Evolutionary conservation across 805 yeast species (phyloP).

Genomic region (Pichia manshurica): DNA sequence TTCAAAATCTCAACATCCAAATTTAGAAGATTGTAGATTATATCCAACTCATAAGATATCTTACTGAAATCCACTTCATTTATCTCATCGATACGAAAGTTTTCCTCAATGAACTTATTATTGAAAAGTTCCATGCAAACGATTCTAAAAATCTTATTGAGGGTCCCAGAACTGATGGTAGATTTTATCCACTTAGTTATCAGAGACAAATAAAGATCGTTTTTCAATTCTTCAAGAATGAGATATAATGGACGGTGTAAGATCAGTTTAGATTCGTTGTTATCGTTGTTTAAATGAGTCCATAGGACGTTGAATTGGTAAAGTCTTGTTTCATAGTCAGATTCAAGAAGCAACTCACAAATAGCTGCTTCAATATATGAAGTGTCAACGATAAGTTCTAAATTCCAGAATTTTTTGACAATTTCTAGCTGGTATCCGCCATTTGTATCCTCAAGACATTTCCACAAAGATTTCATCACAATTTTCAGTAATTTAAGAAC

Average conservation of each 20-base stretch:
- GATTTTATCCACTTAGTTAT: constrained; percentile 46
- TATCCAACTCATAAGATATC: constrained; percentile 56
- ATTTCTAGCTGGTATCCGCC: constrained; percentile 65
- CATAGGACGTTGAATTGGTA: constrained; percentile 62
- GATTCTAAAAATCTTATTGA: constrained; percentile 55
- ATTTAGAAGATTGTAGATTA: constrained; percentile 46
- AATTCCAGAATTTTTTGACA: constrained; percentile 55
- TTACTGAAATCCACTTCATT: constrained; percentile 55
- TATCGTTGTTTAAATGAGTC: constrained; percentile 55
- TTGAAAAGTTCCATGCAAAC: constrained; percentile 50
- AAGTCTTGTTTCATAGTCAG: constrained; percentile 37
- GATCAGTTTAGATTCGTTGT: constrained; percentile 40
- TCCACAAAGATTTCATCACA: constrained; percentile 48
- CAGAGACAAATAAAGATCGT: constrained; percentile 37
- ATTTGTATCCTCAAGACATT: constrained; percentile 41
- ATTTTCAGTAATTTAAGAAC: constrained; percentile 36
- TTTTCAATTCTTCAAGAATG: constrained; percentile 57
- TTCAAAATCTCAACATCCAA: constrained; percentile 42
- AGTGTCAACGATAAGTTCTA: constrained; percentile 49
- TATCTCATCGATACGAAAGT: constrained; percentile 16
- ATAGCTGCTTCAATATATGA: constrained; percentile 70
- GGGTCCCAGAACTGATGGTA: constrained; percentile 44
- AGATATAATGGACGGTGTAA: constrained; percentile 61
- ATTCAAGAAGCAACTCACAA: constrained; percentile 45
- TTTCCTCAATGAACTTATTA: constrained; percentile 24